Evolutionary conservation across 192 early-diverging fungal genomes (phyloP).

Genomic region (Oehlia diaphana): DNA sequence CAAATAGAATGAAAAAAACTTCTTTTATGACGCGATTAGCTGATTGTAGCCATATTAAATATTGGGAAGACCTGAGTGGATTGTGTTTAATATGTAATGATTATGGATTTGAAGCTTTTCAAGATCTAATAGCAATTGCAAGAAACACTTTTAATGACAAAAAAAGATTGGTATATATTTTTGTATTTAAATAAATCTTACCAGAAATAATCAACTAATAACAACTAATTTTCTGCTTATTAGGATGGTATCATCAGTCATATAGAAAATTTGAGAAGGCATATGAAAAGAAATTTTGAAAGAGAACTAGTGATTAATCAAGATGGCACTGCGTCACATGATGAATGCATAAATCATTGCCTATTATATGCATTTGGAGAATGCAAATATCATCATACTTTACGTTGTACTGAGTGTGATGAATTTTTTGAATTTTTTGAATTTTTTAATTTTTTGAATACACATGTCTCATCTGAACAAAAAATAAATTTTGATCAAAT

Average conservation of each 20-base stretch:
- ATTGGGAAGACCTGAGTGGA: neutral
- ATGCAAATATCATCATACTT: no score
- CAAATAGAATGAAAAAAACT: constrained; percentile 14
- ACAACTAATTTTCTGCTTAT: neutral
- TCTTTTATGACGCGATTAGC: neutral
- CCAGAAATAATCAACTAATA: neutral
- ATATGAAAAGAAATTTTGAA: neutral
- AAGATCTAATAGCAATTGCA: neutral
- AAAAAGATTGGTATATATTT: neutral
- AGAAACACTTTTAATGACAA: neutral
- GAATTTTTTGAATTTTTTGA: no score
- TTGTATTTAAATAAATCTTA: neutral
- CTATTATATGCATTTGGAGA: neutral
- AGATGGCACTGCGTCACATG: neutral
- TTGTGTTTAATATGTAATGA: neutral
- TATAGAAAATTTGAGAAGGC: neutral
- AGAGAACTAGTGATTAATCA: neutral
- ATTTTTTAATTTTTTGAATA: neutral
- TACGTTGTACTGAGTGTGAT: no score
- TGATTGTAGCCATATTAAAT: constrained; percentile 1
- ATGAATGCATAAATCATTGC: neutral
- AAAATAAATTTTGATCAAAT: neutral
- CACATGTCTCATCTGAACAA: neutral
- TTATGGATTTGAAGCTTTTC: constrained; percentile 1
- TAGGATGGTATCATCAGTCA: neutral